These are phyloP conservation scores for Podospora sp. DNA, from an alignment of 495 filamentous ascomycete genomes.

Conservation along the genomic window DNA sequence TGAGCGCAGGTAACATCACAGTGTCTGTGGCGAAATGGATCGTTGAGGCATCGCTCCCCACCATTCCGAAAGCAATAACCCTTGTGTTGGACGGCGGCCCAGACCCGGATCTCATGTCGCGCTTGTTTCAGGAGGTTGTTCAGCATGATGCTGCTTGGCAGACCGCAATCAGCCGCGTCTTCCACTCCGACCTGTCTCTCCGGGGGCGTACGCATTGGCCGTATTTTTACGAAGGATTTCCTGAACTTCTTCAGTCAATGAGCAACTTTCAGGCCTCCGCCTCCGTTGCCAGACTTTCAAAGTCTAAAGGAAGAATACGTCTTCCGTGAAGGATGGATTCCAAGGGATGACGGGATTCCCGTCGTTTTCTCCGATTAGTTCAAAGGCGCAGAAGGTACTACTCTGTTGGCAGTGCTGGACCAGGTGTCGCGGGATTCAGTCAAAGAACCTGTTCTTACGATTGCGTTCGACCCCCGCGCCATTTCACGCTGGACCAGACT, in stretches of 20 bases:
- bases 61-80: neutral
- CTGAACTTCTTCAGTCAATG: neutral
- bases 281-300: neutral
- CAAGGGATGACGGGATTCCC: too few relatives aligned
- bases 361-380: too few relatives aligned
- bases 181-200: neutral
- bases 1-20: neutral
- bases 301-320: neutral
- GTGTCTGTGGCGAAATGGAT: neutral
- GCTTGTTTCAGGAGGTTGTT: neutral
- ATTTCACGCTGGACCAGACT: too few relatives aligned
- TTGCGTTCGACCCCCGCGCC: too few relatives aligned
- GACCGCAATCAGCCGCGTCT: neutral
- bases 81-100: neutral
- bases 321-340: neutral
- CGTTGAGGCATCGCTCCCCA: neutral
- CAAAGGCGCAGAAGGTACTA: too few relatives aligned
- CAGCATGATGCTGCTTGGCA: neutral
- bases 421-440: too few relatives aligned
- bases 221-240: neutral
- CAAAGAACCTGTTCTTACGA: too few relatives aligned
- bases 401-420: too few relatives aligned
- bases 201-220: neutral
- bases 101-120: neutral
- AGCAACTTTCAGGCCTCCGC: neutral